A percentile compares a stretch with the other conserved stretches of the same genome.
These are phyloP conservation scores for Comarum palustre DNA, from an alignment of 306 rosid species.

Conservation along the genomic window DNA sequence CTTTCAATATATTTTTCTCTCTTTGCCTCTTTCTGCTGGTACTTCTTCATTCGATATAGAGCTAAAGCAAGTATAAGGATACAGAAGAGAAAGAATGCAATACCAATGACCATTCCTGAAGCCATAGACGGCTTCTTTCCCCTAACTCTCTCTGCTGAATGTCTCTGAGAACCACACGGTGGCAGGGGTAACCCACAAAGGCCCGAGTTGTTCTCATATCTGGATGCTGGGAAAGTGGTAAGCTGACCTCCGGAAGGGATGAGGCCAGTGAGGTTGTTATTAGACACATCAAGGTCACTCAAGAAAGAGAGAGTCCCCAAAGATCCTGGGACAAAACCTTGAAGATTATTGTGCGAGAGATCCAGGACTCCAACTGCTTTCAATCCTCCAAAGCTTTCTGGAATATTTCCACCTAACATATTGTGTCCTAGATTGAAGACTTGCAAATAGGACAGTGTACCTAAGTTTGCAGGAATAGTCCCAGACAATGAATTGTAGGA, in stretches of 20 bases:
- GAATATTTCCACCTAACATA: slow-evolving; percentile 51
- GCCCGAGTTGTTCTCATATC: slow-evolving; percentile 64
- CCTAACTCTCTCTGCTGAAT: slow-evolving; percentile 9
- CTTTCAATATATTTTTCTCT: slow-evolving; percentile 59
- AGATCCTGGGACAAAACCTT: slow-evolving; percentile 57
- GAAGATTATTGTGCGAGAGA: slow-evolving; percentile 62
- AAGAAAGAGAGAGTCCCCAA: slow-evolving; percentile 62
- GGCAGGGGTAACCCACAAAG: slow-evolving; percentile 69
- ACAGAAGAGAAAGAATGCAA: slow-evolving; percentile 44
- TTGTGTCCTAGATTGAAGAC: slow-evolving; percentile 75
- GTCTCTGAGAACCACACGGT: slow-evolving; percentile 35
- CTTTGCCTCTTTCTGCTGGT: slow-evolving; percentile 33
- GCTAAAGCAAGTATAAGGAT: slow-evolving; percentile 35
- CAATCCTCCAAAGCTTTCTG: slow-evolving; percentile 59
- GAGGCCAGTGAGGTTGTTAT: slow-evolving; percentile 57
- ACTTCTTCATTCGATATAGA: slow-evolving; percentile 37
- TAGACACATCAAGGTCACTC: slow-evolving; percentile 74
- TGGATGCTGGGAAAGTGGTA: slow-evolving; percentile 60
- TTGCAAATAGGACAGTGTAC: slow-evolving; percentile 50
- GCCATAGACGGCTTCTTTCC: slow-evolving; percentile 45
- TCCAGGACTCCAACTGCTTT: slow-evolving; percentile 62
- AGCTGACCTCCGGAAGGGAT: slow-evolving; percentile 78
- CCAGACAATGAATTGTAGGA: slow-evolving; percentile 66
- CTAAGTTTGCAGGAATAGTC: slow-evolving; percentile 47
- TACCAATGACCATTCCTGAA: slow-evolving; percentile 37